Evolutionary conservation across 2,329 filamentous ascomycete species (phyloP), one percentile per base, ranked within the genome.

Genomic region (Diatrype stigma): DNA sequence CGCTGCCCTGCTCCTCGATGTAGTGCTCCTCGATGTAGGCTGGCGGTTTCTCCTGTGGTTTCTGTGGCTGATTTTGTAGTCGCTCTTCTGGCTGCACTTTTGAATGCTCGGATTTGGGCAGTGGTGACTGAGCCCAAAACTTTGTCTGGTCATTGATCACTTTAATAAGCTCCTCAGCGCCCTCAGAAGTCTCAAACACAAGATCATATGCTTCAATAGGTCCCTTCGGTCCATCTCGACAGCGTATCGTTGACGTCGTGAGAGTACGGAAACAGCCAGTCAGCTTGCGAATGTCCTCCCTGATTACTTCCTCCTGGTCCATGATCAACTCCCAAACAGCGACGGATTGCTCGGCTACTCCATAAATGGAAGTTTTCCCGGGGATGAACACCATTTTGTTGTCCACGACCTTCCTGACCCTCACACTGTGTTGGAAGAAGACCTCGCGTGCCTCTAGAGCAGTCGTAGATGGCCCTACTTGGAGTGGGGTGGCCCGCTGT

Each of bases 201-300:
- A 59, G 37, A 32, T 38, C 26, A 14, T 38, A 49, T 11, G 52
- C 47, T 6, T 23, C 35, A 16, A 55, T 48, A 37, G 17, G 19
- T n/a, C 22, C 6, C 32, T 21, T 14, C n/a, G 16, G 37, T 7
- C 44, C 28, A 22, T 47, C 47, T 19, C 11, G 28, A 28, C 56
- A 47, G 14, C 59, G 59, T 23, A 61, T 22, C 8, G 42, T n/a
- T 45, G 3, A 46, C 42, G 19, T 38, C 0, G n/a, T 12, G 11
- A 49, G 34, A 10, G 51, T 23, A 4, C 26, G 17, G 10, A 60
- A 22, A n/a, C n/a, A n/a, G n/a, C n/a, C n/a, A n/a, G n/a, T n/a
- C 12, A 57, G 49, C 19, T 47, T 35, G 17, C 61, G 54, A 6
- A 63, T 40, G 42, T 63, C 57, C 6, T 55, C 59, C n/a, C 49